Percentiles rank a stretch among this genome's conserved stretches.
Conservation (phyloP, 176 grass and related monocot species). For the Areca catechu region DNA sequence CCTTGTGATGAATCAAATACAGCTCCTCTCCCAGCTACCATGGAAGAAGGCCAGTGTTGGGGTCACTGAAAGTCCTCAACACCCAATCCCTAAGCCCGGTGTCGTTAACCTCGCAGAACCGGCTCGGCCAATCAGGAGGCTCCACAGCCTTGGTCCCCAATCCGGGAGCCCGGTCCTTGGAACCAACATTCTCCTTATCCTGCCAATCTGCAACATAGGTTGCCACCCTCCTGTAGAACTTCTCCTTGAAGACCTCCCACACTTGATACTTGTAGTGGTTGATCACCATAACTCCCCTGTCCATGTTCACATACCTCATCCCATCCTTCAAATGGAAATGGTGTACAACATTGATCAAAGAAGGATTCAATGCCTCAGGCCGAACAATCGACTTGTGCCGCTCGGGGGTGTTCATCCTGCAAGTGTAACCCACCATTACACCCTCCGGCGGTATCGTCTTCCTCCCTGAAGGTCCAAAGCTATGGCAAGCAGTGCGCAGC, state of each 20-base stretch:
- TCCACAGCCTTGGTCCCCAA: conserved; percentile 85
- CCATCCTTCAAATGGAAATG: conserved; percentile 94
- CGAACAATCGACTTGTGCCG: conserved; percentile 88
- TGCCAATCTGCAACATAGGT: conserved; percentile 97
- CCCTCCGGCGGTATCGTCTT: conserved; percentile 54
- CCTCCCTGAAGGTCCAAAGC: conserved; percentile 83
- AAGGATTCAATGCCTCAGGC: conserved; percentile 60
- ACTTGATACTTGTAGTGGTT: conserved; percentile 99
- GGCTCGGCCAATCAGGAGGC: conserved; percentile 67
- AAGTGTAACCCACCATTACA: conserved; percentile 66
- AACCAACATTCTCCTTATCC: conserved; percentile 85
- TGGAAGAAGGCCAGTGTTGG: conserved; percentile 54
- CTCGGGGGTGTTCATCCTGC: conserved; percentile 60
- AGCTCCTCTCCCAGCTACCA: conserved; percentile 44
- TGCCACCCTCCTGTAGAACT: conserved; percentile 71
- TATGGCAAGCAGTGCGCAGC: conserved; percentile 78
- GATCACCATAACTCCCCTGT: conserved; percentile 69
- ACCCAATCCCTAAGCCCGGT: conserved; percentile 75
- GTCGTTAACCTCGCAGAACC: conserved; percentile 90
- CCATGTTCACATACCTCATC: conserved; percentile 65
- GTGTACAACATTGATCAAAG: conserved; percentile 87
- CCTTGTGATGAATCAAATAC: conserved; percentile 13
- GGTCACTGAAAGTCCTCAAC: conserved; percentile 32
- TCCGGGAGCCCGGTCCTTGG: conserved; percentile 84
- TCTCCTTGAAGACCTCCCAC: conserved; percentile 98